Base-by-base conservation (phyloP, 306 rosid species). In the Fragaria nilgerrensis region DNA sequence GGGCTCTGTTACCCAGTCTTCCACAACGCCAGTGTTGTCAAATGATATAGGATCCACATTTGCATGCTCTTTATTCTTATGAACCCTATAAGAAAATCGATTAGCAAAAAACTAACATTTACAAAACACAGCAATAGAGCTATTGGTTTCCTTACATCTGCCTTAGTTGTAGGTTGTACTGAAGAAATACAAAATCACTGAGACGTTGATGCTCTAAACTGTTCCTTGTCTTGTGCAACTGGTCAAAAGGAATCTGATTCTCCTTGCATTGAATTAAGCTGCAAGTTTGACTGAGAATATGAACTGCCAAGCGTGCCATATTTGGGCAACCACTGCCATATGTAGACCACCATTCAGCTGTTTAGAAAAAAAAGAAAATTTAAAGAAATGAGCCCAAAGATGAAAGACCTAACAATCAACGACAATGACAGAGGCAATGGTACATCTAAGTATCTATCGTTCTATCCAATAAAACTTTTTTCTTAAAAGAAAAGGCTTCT, bases 331-430 rank as follows among this genome's bases (percentile, higher is more conserved):
- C 86, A 79, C 96, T 85, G 68, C 96, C 96, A 83, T 91, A 91
- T 58, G 96, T 91, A 59, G 93, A 89, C 96, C 96, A 89, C 96
- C 96, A 91, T 83, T 89, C 93, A 67, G 90, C 93, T 90, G 91
- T 91, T 88, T 58, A 49, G 20, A 77, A 86, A 73, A 44, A 76
- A 15, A 34, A 85, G 23, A 72, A 29, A 49, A 41, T 62, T 72
- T 48, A 77, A 13, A 41, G 56, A 49, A 62, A 47, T 49, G 14
- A 62, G 44, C 61, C 22, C 3, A 14, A 65, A 32, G 6, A 39
- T 23, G 37, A 19, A 22, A 79, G 13, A 63, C 13, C 15, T 32
- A 43, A 37, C n/a, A 23, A 22, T 22, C 23, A 66, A 37, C 44
- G 11, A 45, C n/a, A 11, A 52, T 65, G 48, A 15, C 23, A 23